Evolutionary conservation across 345 rosid genomes (phyloP).

Genomic region (Atalantia buxifolia): DNA sequence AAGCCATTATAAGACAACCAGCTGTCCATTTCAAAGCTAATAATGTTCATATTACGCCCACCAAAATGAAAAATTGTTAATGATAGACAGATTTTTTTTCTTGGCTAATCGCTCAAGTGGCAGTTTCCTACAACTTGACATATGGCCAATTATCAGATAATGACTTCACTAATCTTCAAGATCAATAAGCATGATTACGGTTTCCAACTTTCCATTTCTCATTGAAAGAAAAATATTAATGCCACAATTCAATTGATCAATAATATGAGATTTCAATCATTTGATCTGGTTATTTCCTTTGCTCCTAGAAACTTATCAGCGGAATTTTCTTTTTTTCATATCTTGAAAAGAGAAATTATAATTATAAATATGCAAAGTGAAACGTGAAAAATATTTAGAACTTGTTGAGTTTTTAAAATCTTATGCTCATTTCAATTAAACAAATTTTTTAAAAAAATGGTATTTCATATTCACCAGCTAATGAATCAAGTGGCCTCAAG

Average conservation of each 20-base stretch:
- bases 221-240: not conserved
- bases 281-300: too few species aligned
- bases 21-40: constrained; percentile 21
- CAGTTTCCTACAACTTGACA: constrained; percentile 10
- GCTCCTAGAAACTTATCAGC: too few species aligned
- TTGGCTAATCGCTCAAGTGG: not conserved
- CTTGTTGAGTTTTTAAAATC: too few species aligned
- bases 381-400: too few species aligned
- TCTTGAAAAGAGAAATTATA: too few species aligned
- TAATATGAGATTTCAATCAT: too few species aligned
- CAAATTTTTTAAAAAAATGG: not conserved
- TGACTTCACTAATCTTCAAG: not conserved
- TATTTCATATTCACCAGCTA: not conserved
- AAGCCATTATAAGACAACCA: constrained; percentile 15
- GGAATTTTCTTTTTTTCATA: too few species aligned
- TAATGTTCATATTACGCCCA: too few species aligned
- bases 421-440: too few species aligned
- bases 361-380: too few species aligned
- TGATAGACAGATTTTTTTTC: not conserved
- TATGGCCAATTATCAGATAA: constrained; percentile 6
- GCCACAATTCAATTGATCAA: not conserved
- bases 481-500: not conserved
- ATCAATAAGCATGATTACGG: not conserved
- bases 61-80: not conserved
- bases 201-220: not conserved